Conservation (phyloP, 192 early-diverging fungal genomes). For the Diversispora epigaea region DNA sequence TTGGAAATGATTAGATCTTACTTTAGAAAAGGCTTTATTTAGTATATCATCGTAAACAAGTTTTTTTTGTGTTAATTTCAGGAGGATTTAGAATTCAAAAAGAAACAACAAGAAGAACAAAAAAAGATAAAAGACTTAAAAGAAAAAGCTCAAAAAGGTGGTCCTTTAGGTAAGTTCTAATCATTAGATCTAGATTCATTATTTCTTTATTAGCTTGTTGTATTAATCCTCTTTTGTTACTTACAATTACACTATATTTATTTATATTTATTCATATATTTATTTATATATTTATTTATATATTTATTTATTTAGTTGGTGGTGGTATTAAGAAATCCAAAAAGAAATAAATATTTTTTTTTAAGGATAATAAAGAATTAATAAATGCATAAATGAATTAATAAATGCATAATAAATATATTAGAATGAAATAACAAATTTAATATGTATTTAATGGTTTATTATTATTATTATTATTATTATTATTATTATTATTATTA, state of each 20-base stretch:
- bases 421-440: too few species aligned
- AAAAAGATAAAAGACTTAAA: slow-evolving; percentile 70
- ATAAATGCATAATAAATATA: too few species aligned
- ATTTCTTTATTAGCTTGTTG: not conserved
- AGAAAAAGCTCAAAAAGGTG: slow-evolving; percentile 55
- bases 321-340: slow-evolving; percentile 72
- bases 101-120: slow-evolving; percentile 72
- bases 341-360: slow-evolving; percentile 45
- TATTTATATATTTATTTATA: too few species aligned
- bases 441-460: too few species aligned
- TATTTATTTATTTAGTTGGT: slow-evolving; percentile 33
- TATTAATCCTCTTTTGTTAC: not conserved
- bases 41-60: not conserved
- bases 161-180: slow-evolving; percentile 50
- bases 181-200: too few species aligned
- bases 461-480: too few species aligned
- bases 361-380: too few species aligned
- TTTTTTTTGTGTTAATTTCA: slow-evolving; percentile 18
- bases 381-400: slow-evolving; percentile 7
- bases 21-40: not conserved
- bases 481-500: too few species aligned
- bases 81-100: slow-evolving; percentile 68
- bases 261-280: not conserved
- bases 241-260: not conserved
- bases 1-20: too few species aligned